Conservation (phyloP, 2,329 filamentous ascomycete species). For the Stromatinia cepivora region DNA sequence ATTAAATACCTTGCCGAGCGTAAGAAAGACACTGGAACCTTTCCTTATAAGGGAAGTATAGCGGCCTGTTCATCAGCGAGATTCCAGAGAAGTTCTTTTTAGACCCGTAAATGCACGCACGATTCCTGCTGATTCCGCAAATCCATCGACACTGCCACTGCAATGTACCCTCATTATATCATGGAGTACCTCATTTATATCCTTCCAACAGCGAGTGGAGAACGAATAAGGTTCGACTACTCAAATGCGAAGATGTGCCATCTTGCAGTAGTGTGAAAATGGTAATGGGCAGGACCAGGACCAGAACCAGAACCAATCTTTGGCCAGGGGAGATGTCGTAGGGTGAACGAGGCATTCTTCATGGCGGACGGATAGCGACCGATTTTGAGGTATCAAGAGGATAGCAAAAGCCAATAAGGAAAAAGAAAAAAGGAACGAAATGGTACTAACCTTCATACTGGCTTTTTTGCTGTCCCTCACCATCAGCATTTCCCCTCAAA, state of each 20-base stretch:
- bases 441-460: neutral
- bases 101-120: neutral
- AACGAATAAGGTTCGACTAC: neutral
- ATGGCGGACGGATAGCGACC: conserved; percentile 10
- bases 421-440: neutral
- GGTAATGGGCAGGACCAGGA: neutral
- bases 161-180: neutral
- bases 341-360: conserved; percentile 16
- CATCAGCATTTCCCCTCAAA: neutral
- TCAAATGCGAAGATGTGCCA: neutral
- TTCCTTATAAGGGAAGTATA: neutral
- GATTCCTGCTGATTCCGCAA: conserved; percentile 12
- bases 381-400: neutral
- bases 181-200: neutral
- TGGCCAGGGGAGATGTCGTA: neutral
- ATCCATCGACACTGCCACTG: conserved; percentile 16
- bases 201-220: neutral
- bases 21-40: neutral
- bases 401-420: neutral
- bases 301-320: neutral
- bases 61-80: neutral
- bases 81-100: conserved; percentile 2
- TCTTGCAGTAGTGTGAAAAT: conserved; percentile 12
- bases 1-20: neutral
- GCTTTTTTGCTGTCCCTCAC: neutral